Evolutionary conservation across 176 grass and related monocot species (phyloP), one percentile per base, ranked within the genome.

Genomic region (Alopecurus myosuroides): DNA sequence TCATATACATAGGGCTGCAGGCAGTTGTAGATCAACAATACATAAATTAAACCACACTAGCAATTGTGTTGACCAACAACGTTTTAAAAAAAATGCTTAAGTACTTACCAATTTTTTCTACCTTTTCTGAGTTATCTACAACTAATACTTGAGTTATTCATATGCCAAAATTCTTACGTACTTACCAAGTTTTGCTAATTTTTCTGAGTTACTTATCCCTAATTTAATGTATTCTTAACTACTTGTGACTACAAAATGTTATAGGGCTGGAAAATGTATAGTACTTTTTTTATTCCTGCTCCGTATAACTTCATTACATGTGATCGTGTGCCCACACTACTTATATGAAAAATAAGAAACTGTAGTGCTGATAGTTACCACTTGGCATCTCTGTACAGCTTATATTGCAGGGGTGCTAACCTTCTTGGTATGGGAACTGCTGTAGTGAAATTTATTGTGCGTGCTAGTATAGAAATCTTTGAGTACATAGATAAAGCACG

Each of bases 371-470:
- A 49, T 50, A 53, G 26, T 75, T 76, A 57, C 69, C 25, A 45
- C 37, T 61, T 76, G 57, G 44, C 40, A 70, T 76, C 31, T 55
- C 42, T 77, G 41, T 46, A 77, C 51, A 68, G 33, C 62, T 37
- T 48, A 69, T 52, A 74, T 83, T 74, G 19, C 53, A 84, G 70
- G 31, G 20, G 33, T 58, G 45, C 42, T 73, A 72, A 9, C 34
- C 46, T 58, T 60, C 28, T 42, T 65, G 28, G 19, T n/a, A 57
- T 82, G 80, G 25, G 15, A 82, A 76, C 70, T 76, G 53, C 55
- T 28, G 30, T 76, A 49, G 20, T 84, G 53, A 40, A 48, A 82
- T 23, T 44, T 51, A 41, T 36, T 63, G 35, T 30, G 1, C 33
- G 6, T 74, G 57, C 26, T 56, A 48, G 69, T 60, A 41, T 17